Percentiles rank a stretch among this genome's conserved stretches.
Evolutionary conservation across 768 basidiomycete species (phyloP).

Genomic region (Dictyophora rubrovolvata): DNA sequence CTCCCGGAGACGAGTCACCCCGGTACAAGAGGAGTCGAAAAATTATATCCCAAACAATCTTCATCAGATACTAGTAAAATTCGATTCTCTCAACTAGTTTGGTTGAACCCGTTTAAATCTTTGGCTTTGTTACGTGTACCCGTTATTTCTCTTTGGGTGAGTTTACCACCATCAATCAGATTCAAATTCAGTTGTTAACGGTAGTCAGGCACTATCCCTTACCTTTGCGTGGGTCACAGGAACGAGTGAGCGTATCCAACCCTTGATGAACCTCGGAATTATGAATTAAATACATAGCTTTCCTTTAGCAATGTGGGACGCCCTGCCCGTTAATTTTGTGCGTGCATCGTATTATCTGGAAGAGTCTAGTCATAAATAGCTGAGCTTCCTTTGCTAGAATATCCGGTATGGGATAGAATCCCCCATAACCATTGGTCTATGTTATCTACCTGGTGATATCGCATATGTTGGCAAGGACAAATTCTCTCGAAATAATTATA

Average conservation of each 20-base stretch:
- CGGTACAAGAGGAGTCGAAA: conserved; percentile 40
- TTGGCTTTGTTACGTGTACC: conserved; percentile 18
- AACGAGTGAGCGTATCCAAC: neutral
- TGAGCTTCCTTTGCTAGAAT: neutral
- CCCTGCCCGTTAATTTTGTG: neutral
- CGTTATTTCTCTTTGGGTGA: neutral
- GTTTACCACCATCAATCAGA: neutral
- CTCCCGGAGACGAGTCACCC: conserved; percentile 68
- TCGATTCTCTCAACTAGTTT: neutral
- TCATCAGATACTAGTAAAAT: neutral
- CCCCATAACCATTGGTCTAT: neutral
- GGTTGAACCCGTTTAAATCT: conserved; percentile 47
- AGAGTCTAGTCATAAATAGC: neutral
- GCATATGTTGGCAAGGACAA: neutral
- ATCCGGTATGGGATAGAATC: neutral
- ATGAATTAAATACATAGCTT: neutral
- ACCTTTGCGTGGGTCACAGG: neutral
- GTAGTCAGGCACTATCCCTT: neutral
- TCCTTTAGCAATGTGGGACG: neutral
- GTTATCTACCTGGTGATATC: neutral
- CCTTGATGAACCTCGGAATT: neutral
- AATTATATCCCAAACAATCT: neutral
- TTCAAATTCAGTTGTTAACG: neutral
- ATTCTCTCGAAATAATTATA: too few relatives aligned
- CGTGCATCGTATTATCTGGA: neutral